Conservation (phyloP, 352 stramenopile species). For the Thalassiosira mediterranea region DNA sequence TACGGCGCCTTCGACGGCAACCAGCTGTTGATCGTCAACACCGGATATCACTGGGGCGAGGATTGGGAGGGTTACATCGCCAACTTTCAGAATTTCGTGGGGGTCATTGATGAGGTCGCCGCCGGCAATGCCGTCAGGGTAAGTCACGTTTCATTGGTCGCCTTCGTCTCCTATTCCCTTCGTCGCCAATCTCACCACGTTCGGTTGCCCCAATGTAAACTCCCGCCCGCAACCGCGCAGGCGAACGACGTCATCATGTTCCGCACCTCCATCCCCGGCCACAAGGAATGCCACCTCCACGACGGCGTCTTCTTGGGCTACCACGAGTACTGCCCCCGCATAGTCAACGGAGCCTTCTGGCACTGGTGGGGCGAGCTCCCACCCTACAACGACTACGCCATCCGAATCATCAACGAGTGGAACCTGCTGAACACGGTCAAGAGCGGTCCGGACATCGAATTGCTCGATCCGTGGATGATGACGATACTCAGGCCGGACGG, state of each 20-base stretch:
- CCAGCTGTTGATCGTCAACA: constrained; percentile 43
- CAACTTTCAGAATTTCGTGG: constrained; percentile 48
- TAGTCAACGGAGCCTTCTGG: constrained; percentile 56
- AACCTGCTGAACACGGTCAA: constrained; percentile 47
- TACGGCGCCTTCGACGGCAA: constrained; percentile 26
- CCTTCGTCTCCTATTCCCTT: constrained; percentile 1
- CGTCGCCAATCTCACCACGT: neutral
- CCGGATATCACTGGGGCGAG: constrained; percentile 49
- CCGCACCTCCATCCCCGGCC: constrained; percentile 50
- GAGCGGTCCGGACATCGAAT: constrained; percentile 44
- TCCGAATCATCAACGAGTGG: constrained; percentile 48
- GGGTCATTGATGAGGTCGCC: constrained; percentile 29
- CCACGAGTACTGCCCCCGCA: constrained; percentile 40
- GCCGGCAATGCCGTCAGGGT: constrained; percentile 22
- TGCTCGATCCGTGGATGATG: constrained; percentile 62
- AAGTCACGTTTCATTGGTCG: constrained; percentile 8
- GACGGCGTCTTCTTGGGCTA: constrained; percentile 36
- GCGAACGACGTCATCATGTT: constrained; percentile 49
- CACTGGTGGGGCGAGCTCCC: constrained; percentile 56
- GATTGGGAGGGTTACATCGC: constrained; percentile 46
- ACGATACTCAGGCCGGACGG: constrained; percentile 57
- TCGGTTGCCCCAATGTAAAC: no score
- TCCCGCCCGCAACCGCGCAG: no score
- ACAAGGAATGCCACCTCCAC: constrained; percentile 53
- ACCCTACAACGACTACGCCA: constrained; percentile 57